Base-by-base conservation (phyloP, 106 monocot genomes). In the Posidonia australis region DNA sequence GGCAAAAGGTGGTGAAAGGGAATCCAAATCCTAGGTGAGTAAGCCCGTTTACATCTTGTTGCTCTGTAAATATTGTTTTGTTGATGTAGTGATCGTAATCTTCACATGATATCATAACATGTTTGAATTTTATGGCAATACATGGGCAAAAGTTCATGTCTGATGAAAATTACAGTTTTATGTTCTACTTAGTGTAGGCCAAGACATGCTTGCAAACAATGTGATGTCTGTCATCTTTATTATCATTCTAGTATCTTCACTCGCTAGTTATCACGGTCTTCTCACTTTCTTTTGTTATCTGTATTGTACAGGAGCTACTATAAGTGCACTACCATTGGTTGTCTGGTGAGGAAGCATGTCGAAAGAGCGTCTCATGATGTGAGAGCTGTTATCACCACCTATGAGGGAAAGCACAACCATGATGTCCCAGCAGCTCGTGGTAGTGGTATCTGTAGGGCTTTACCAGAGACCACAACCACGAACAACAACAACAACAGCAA, bases 1-100 rank as follows among this genome's bases (percentile, higher is more conserved):
- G 96, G 18, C 96, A 96, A 65, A 96, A 96, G 67, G 90, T 96
- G 16, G 96, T 96, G 58, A 96, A 96, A 76, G 90, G 90, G 44
- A 96, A 96, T 68, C 80, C 90, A 55, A 90, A 90, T 71, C 96
- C 96, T 29, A 90, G 96, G 94, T 90, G 56, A 54, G 44, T 36
- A 36, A 36, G 7, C 36, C 36, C 2, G 5, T 36, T 7, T 36
- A 36, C 2, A 4, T 2, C 36, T n/a, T n/a, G n/a, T n/a, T n/a
- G n/a, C n/a, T n/a, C n/a, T n/a, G n/a, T n/a, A n/a, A n/a, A n/a
- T n/a, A n/a, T n/a, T n/a, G n/a, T n/a, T n/a, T n/a, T n/a, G n/a
- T n/a, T n/a, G n/a, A n/a, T n/a, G n/a, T n/a, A n/a, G n/a, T n/a
- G n/a, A n/a, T n/a, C n/a, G n/a, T n/a, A n/a, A n/a, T n/a, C n/a